Evolutionary conservation across 805 yeast genomes (phyloP), one percentile per base, ranked within the genome.

Genomic region (Wickerhamiella parazyma): DNA sequence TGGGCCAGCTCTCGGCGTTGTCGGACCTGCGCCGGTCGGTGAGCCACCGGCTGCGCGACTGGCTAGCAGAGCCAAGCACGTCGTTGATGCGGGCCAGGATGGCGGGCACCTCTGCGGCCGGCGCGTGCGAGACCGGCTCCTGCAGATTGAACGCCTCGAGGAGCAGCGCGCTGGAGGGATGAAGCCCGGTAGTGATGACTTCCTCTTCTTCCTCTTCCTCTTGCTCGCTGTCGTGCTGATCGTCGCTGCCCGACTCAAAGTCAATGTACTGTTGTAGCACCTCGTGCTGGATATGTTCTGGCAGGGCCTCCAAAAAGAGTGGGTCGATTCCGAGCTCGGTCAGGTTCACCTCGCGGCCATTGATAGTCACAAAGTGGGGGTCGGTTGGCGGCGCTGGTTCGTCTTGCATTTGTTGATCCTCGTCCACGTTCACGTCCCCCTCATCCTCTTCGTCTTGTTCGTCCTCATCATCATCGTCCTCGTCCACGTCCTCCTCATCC

Each of bases 261-360:
- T n/a, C 31, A 28, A 28, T 12, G 31, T 28, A 38, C 17, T 29
- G 31, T 21, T 34, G 37, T 3, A 44, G 35, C 2, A 39, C 42
- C 14, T 44, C 47, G 10, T 39, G 37, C 11, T 35, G 43, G 10
- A 44, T 35, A 14, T 39, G 26, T 8, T 38, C 44, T 4, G 44
- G 47, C 14, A 44, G 33, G 11, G 42, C 47, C 12, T 35, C 44
- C 17, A 44, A 25, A 14, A 44, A 44, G 8, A 33, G 34, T 5
- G 43, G 47, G 17, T 44, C 47, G 8, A 44, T 44, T 6, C 45
- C 45, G 3, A 37, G 33, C 29, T 29, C 45, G 8, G 38, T 37
- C 16, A 42, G 38, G 17, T 42, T 36, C 5, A 42, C 41, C 36
- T 42, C 42, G 6, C 36, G 24, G 12, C 40, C 45, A 18, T 41